Percentiles rank a stretch among this genome's conserved stretches.
phyloP scores from a whole-genome alignment of 2,329 filamentous ascomycete species.

The Sarocladium strictum region DNA sequence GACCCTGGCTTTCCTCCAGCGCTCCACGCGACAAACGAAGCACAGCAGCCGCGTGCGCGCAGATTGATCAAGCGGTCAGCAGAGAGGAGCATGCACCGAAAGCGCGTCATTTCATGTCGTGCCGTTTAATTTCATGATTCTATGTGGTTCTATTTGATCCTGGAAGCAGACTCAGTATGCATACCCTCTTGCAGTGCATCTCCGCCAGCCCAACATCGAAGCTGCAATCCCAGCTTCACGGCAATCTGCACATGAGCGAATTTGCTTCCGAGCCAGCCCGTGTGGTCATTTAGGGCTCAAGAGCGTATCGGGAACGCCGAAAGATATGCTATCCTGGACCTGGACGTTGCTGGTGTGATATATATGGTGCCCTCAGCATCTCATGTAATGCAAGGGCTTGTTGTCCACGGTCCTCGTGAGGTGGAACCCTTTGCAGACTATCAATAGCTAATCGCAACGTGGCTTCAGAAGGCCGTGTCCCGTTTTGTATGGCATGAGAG shows the following conservation, averaged over 20 bases:
- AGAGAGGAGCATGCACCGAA: background rate
- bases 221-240: too few relatives aligned
- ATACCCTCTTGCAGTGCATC: background rate
- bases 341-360: background rate
- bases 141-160: background rate
- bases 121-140: background rate
- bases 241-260: background rate
- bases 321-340: background rate
- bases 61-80: background rate
- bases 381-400: background rate
- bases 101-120: background rate
- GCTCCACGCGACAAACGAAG: background rate
- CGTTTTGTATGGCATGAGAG: background rate
- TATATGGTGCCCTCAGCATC: background rate
- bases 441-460: constrained; percentile 60
- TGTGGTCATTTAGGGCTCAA: background rate
- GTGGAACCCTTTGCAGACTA: constrained; percentile 39
- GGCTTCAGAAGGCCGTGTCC: constrained; percentile 35
- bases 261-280: background rate
- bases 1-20: background rate
- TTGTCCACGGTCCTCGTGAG: background rate
- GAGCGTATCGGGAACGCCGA: background rate
- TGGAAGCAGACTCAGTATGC: background rate
- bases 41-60: background rate
- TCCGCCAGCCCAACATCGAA: too few relatives aligned